Percentiles rank a stretch among this genome's conserved stretches.
These are phyloP conservation scores for Verticillium tricorpus DNA, from an alignment of 2,329 filamentous ascomycete genomes.

Conservation along the genomic window DNA sequence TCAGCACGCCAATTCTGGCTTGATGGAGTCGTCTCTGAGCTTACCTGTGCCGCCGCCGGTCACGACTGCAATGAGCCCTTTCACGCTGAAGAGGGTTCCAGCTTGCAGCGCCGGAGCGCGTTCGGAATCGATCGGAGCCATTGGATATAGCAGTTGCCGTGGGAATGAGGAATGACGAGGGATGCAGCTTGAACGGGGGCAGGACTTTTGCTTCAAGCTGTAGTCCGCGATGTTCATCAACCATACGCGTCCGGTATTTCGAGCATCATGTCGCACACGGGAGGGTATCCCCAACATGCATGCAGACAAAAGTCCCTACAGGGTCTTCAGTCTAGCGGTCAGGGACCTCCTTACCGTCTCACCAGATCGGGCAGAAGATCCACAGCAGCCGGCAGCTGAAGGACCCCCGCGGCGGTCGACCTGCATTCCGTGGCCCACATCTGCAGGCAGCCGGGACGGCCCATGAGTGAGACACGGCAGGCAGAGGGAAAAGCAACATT, in stretches of 20 bases:
- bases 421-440: background rate
- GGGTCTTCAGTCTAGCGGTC: background rate
- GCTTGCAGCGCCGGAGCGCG: background rate
- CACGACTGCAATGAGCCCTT: constrained; percentile 53
- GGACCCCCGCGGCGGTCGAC: background rate
- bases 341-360: background rate
- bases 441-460: background rate
- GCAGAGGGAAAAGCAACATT: background rate
- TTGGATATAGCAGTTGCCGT: background rate
- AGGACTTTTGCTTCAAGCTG: background rate
- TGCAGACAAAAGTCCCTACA: background rate
- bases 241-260: background rate
- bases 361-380: background rate
- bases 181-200: background rate
- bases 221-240: background rate
- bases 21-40: constrained; percentile 4
- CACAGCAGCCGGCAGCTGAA: background rate
- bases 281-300: background rate
- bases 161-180: background rate
- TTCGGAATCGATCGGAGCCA: background rate
- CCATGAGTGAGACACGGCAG: background rate
- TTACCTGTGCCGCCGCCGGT: constrained; percentile 56
- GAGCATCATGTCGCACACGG: background rate
- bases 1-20: background rate
- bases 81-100: constrained; percentile 43